Evolutionary conservation across 768 basidiomycete genomes (phyloP), one percentile per base, ranked within the genome.

Genomic region (Pholiota molesta): DNA sequence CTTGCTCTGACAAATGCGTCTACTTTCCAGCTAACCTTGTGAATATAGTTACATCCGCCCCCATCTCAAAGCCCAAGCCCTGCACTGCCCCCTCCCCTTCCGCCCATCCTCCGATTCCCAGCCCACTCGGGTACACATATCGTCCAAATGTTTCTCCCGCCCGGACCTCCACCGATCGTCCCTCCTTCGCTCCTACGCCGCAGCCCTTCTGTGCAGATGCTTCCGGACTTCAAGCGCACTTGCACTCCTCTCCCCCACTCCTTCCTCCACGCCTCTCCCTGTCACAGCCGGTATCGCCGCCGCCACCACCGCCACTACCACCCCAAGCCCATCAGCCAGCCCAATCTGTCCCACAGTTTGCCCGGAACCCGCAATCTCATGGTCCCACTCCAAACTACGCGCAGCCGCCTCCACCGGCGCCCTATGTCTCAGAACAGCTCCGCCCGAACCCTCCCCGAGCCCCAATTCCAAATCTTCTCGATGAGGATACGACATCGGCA

Each of bases 391-490:
- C 59, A 42, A 28, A 52, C 52, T 45, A 54, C 42, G 19, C 52
- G 19, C 52, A 28, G 16, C 40, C 59, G 16, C 51, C 49, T 5
- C 35, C 51, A 31, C 49, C 59, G 52, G 59, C 59, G 35, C 39
- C 51, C 45, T 39, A 47, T 28, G 29, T 40, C 28, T 58, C 39
- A 28, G 42, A 44, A 9, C 42, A 44, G 42, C 42, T 44, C 42
- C 67, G 55, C 44, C 64, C 67, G 58, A 54, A 61, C n/a, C 65
- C 62, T 19, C 59, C 55, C 40, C 62, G 59, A 47, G 37, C 55
- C 59, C 77, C 82, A 65, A 69, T 74, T 63, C 81, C 85, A 31
- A 85, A 89, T 77, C 74, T 91, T 26, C 81, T 93, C 62, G 91
- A 91, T 73, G 83, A 85, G 59, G 90, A 77, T 66, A 64, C 66